A percentile compares a stretch with the other conserved stretches of the same genome.
Conservation (phyloP, 768 basidiomycete species). For the Suillus americanus region DNA sequence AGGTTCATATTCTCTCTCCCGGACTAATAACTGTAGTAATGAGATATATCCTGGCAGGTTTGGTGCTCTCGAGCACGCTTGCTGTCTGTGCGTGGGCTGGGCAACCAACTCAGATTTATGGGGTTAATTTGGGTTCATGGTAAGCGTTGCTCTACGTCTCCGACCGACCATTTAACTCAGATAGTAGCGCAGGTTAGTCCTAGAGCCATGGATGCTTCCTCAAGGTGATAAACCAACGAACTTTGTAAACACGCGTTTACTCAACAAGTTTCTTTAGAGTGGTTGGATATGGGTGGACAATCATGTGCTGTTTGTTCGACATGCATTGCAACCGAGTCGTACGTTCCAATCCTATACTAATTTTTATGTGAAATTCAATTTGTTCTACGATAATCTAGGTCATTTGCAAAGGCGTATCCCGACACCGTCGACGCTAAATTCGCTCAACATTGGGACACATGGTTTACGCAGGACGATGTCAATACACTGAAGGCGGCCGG, state of each 20-base stretch:
- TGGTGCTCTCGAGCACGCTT: conserved; percentile 18
- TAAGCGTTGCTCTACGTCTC: conserved; percentile 19
- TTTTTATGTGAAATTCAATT: neutral
- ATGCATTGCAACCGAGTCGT: conserved; percentile 75
- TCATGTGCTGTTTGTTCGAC: conserved; percentile 53
- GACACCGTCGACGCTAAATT: conserved; percentile 57
- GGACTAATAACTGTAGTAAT: conserved; percentile 9
- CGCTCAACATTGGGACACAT: conserved; percentile 68
- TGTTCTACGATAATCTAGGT: conserved; percentile 35
- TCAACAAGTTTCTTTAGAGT: conserved; percentile 43
- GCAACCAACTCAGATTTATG: conserved; percentile 52
- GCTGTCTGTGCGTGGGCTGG: conserved; percentile 18
- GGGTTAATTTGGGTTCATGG: conserved; percentile 74
- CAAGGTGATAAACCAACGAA: conserved; percentile 37
- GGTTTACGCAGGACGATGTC: conserved; percentile 71
- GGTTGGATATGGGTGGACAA: conserved; percentile 74
- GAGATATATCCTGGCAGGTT: conserved; percentile 15
- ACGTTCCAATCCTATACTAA: neutral
- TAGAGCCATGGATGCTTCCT: conserved; percentile 86
- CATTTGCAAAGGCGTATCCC: conserved; percentile 60
- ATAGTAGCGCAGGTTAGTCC: conserved; percentile 52
- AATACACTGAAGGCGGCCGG: conserved; percentile 47
- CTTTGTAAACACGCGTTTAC: neutral
- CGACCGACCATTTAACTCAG: conserved; percentile 2
- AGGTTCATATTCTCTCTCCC: neutral